These are phyloP conservation scores for Xylaria hypoxylon DNA, from an alignment of 2,329 filamentous ascomycete genomes.

Conservation along the genomic window DNA sequence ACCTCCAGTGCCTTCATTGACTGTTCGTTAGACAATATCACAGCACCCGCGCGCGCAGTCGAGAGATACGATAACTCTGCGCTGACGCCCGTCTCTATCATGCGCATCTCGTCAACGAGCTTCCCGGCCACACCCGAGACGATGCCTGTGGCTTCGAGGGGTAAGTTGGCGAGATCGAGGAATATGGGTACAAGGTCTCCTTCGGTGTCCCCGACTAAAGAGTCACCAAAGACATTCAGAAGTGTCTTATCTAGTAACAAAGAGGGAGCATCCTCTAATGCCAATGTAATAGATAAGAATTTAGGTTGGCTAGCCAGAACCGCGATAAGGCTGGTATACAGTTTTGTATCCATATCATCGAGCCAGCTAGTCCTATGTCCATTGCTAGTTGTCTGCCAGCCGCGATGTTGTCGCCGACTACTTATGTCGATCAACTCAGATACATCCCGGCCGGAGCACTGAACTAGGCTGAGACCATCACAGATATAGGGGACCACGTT, in stretches of 20 bases:
- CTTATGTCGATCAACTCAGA: constrained; percentile 56
- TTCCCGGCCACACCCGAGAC: constrained; percentile 92
- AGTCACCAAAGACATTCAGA: constrained; percentile 74
- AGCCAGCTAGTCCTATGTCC: constrained; percentile 61
- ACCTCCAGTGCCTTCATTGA: constrained; percentile 79
- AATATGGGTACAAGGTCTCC: constrained; percentile 86
- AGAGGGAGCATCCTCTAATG: constrained; percentile 78
- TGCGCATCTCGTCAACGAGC: constrained; percentile 77
- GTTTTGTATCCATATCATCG: constrained; percentile 70
- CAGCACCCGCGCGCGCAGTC: constrained; percentile 87
- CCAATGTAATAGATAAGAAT: constrained; percentile 80
- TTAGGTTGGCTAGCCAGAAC: constrained; percentile 71
- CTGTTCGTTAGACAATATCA: constrained; percentile 83
- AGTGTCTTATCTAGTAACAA: constrained; percentile 77
- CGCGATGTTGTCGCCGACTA: constrained; percentile 48
- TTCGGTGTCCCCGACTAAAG: constrained; percentile 79
- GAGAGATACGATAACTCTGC: constrained; percentile 92
- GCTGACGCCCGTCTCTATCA: constrained; percentile 55
- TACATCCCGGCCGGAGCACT: constrained; percentile 77
- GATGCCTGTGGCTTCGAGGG: constrained; percentile 91
- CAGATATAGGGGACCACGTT: constrained; percentile 80
- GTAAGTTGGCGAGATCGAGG: constrained; percentile 82
- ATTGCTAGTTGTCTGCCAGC: constrained; percentile 54
- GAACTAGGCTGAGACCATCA: constrained; percentile 76
- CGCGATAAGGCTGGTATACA: constrained; percentile 72